A percentile compares a stretch with the other conserved stretches of the same genome.
phyloP scores from a whole-genome alignment of 306 rosid genomes.

The Sphenostylis stenocarpa region DNA sequence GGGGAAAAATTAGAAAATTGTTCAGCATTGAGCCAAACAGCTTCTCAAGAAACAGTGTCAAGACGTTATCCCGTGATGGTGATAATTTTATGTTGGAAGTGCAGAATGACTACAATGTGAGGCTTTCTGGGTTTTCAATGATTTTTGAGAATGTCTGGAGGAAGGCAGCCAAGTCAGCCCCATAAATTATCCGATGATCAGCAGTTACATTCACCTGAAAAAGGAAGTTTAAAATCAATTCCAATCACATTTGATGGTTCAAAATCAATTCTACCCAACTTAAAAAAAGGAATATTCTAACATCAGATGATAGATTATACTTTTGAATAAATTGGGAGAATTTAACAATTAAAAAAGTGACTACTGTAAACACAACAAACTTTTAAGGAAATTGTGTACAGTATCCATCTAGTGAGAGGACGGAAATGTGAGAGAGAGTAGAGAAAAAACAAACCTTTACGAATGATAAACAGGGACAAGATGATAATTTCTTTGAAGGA shows the following conservation, averaged over 20 bases:
- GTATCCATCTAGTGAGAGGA: not conserved
- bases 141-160: slow-evolving; percentile 74
- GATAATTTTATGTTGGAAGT: slow-evolving; percentile 1
- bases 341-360: not conserved
- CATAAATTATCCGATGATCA: slow-evolving; percentile 77
- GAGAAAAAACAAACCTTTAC: not conserved
- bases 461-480: not conserved
- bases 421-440: not conserved
- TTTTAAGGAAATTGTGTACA: not conserved
- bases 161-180: slow-evolving; percentile 83
- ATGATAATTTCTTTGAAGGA: not conserved
- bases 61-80: not conserved
- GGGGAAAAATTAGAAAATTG: slow-evolving; percentile 1
- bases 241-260: not conserved
- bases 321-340: not conserved
- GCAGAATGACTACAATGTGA: slow-evolving; percentile 56
- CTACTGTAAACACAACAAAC: not conserved
- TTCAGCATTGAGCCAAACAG: slow-evolving; percentile 34
- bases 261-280: not conserved
- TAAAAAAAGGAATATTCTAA: not conserved
- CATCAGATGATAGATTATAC: not conserved
- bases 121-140: slow-evolving; percentile 73
- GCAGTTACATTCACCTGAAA: slow-evolving; percentile 84
- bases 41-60: slow-evolving; percentile 6
- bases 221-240: not conserved